phyloP scores from a whole-genome alignment of 2,329 filamentous ascomycete genomes.

The Helminthosporium solani region DNA sequence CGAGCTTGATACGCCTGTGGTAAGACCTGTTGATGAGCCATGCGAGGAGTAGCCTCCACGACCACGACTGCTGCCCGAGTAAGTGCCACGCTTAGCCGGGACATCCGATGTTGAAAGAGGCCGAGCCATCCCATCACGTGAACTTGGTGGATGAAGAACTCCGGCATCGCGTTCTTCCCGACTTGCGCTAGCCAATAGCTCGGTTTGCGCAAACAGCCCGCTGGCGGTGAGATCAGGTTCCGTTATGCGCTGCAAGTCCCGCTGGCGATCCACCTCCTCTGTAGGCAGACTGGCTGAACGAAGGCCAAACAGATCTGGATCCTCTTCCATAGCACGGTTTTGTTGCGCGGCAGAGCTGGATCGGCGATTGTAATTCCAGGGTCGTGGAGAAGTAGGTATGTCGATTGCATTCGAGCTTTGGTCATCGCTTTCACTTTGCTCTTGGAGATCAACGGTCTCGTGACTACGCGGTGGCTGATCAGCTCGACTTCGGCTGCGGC shows the following conservation, averaged over 20 bases:
- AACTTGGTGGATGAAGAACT: conserved; percentile 18
- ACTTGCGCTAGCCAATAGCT: conserved; percentile 29
- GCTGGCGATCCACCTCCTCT: conserved; percentile 54
- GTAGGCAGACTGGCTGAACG: conserved; percentile 68
- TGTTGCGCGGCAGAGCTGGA: conserved; percentile 70
- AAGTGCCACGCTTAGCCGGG: conserved; percentile 28
- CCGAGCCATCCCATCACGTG: conserved; percentile 28
- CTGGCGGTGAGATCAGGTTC: conserved; percentile 62
- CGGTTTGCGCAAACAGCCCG: conserved; percentile 55
- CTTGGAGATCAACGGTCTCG: conserved; percentile 26
- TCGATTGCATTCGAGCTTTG: conserved; percentile 67
- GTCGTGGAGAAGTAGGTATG: conserved; percentile 69
- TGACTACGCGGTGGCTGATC: conserved; percentile 37
- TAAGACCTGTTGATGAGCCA: conserved; percentile 31
- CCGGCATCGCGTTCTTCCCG: conserved; percentile 18
- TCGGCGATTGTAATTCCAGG: conserved; percentile 53
- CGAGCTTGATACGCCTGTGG: conserved; percentile 37
- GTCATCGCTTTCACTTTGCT: conserved; percentile 32
- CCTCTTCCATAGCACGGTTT: conserved; percentile 64
- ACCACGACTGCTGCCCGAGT: conserved; percentile 25
- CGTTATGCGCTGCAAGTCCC: conserved; percentile 30
- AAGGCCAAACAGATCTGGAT: conserved; percentile 61
- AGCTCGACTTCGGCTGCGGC: conserved; percentile 31
- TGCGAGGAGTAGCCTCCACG: conserved; percentile 36
- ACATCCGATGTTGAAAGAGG: conserved; percentile 32